phyloP scores from a whole-genome alignment of 352 stramenopile genomes.

The Pythium phragmiticola region DNA sequence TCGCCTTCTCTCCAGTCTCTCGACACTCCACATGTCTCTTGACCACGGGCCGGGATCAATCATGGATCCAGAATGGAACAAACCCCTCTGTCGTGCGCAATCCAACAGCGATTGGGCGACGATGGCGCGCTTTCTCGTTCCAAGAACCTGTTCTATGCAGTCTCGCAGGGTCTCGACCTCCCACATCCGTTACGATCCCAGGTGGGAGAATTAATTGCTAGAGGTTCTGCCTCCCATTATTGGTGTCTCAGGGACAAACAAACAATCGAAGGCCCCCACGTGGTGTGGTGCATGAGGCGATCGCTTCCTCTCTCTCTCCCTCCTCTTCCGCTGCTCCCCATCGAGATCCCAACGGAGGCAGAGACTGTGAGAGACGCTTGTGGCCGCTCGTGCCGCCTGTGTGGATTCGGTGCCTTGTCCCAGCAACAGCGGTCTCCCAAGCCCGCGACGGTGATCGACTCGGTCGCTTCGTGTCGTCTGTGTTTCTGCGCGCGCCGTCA shows the following conservation, averaged over 20 bases:
- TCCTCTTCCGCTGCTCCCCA: neutral
- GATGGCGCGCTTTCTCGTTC: conserved; percentile 1
- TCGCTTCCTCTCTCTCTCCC: neutral
- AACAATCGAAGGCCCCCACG: conserved; percentile 6
- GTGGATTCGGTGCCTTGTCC: too few species aligned
- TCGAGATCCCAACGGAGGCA: too few species aligned
- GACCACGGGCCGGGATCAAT: neutral
- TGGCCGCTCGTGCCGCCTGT: too few species aligned
- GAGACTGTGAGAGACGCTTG: too few species aligned
- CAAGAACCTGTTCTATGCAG: conserved; percentile 21
- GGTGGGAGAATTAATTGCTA: conserved; percentile 1
- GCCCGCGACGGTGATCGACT: too few species aligned
- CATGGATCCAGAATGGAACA: conserved; percentile 2
- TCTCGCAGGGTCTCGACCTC: conserved; percentile 14
- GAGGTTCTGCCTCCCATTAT: conserved; percentile 9
- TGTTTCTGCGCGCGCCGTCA: neutral
- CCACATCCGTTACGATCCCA: neutral
- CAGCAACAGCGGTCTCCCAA: too few species aligned
- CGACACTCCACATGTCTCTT: conserved; percentile 2
- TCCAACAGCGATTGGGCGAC: conserved; percentile 14
- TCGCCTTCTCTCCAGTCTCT: neutral
- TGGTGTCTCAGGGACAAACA: conserved; percentile 16
- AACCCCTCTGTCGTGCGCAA: neutral
- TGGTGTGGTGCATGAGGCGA: conserved; percentile 10
- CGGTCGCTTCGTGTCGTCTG: neutral